Base-by-base conservation (phyloP, 2,329 filamentous ascomycete species). In the Pseudopyrenochaeta lycopersici region DNA sequence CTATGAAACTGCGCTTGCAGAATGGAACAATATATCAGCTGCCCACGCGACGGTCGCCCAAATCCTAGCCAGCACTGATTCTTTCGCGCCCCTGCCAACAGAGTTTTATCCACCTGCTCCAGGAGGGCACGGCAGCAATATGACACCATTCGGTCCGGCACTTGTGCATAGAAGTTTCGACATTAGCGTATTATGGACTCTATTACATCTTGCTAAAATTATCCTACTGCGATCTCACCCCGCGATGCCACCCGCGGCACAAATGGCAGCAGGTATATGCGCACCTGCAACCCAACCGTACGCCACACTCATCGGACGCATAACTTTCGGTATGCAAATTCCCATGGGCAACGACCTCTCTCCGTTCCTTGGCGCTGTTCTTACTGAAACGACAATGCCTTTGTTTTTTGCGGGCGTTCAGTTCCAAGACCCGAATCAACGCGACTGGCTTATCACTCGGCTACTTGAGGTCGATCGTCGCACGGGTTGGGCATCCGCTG, bases 371-470 rank as follows among this genome's bases (percentile, higher is more conserved):
- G 92, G 90, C 5, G 90, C 90, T 0, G 91, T 90, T 0, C 83
- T 97, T 18, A 92, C 92, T 53, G 94, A 98, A 75, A 86, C 87
- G 64, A 88, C 87, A 3, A 90, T 97, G 67, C 87, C 89, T 4
- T 80, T 97, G 1, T 97, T 98, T 77, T 92, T 97, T 56, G 90
- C 92, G 1, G 94, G 86, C 3, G 86, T 98, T 10, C 81, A 97
- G 82, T 96, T 88, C 71, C 86, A 86, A 64, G 85, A 91, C 54
- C 73, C 86, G 4, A 79, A 77, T 0, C 92, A 98, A 67, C 87
- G 95, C 1, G 83, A 85, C 52, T 96, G 92, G 90, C 85, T 89
- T 0, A 83, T 97, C 58, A 82, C 84, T 30, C 86, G 90, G 23
- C 82, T 97, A 49, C 84, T 87, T 63, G 88, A 92, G 64, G 88